These are phyloP conservation scores for Venturia asperata DNA, from an alignment of 2,329 filamentous ascomycete genomes.

Conservation along the genomic window DNA sequence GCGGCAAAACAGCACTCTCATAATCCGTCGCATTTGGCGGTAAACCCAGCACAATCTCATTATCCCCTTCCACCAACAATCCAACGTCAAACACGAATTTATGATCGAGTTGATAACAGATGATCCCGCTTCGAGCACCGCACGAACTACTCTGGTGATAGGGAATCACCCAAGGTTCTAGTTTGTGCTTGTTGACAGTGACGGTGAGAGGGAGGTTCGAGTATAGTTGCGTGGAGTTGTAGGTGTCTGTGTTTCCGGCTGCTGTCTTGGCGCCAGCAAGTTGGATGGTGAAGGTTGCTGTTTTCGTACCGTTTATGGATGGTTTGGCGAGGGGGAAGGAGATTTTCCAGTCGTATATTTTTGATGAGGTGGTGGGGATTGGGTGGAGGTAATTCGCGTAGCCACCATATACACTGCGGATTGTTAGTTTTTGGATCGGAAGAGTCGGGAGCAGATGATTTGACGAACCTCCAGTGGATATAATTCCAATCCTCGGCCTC, in stretches of 20 bases:
- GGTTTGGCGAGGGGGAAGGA: neutral
- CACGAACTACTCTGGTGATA: slow-evolving; percentile 54
- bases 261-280: slow-evolving; percentile 57
- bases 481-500: slow-evolving; percentile 51
- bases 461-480: slow-evolving; percentile 52
- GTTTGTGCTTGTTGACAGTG: slow-evolving; percentile 39
- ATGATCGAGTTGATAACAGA: slow-evolving; percentile 55
- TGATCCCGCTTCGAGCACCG: slow-evolving; percentile 52
- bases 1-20: slow-evolving; percentile 50
- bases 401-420: neutral
- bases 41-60: slow-evolving; percentile 51
- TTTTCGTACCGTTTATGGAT: slow-evolving; percentile 12
- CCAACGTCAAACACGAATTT: slow-evolving; percentile 51
- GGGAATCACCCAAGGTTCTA: slow-evolving; percentile 52
- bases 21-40: slow-evolving; percentile 54
- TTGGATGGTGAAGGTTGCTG: slow-evolving; percentile 56
- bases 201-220: slow-evolving; percentile 48
- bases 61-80: slow-evolving; percentile 44
- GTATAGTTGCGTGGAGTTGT: slow-evolving; percentile 47
- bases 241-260: slow-evolving; percentile 53
- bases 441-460: slow-evolving; percentile 26
- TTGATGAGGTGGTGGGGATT: neutral
- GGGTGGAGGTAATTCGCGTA: slow-evolving; percentile 6
- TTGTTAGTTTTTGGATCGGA: neutral
- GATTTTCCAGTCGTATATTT: neutral